Evolutionary conservation across 2,329 filamentous ascomycete genomes (phyloP).

Genomic region (Dactylellina cionopaga): DNA sequence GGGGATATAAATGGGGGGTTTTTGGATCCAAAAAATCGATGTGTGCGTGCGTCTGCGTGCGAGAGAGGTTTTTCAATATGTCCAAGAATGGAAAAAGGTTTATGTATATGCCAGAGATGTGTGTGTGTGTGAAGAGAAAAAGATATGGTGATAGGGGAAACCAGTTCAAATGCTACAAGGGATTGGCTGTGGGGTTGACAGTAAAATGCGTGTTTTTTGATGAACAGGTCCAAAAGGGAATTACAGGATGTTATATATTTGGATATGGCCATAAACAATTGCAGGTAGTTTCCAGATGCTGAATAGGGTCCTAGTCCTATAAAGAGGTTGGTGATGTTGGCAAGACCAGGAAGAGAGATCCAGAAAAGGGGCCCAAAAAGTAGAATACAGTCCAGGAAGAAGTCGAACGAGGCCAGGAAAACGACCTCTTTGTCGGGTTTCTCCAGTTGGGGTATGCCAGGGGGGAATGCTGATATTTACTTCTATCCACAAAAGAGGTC

Average conservation of each 20-base stretch:
- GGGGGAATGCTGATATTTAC: too few relatives aligned
- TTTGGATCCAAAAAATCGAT: conserved; percentile 12
- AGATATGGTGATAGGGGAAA: conserved; percentile 6
- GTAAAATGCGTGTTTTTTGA: conserved; percentile 1
- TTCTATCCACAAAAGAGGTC: too few relatives aligned
- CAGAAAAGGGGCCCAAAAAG: conserved; percentile 22
- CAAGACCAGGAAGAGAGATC: conserved; percentile 12
- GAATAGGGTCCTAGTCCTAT: conserved; percentile 17
- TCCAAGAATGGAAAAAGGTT: conserved; percentile 43
- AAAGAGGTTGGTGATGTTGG: neutral
- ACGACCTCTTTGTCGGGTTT: neutral
- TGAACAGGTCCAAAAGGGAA: conserved; percentile 40
- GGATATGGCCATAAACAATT: conserved; percentile 37
- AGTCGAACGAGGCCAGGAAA: conserved; percentile 24
- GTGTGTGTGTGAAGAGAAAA: neutral
- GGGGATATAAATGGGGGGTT: too few relatives aligned
- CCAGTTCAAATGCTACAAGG: conserved; percentile 47
- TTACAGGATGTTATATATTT: conserved; percentile 39
- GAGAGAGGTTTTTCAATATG: conserved; percentile 33
- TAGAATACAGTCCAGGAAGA: conserved; percentile 16
- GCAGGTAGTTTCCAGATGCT: conserved; percentile 16
- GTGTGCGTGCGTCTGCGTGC: conserved; percentile 13
- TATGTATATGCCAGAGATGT: conserved; percentile 31
- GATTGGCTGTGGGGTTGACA: conserved; percentile 26
- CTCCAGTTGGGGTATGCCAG: conserved; percentile 15